Percentiles rank a stretch among this genome's conserved stretches.
These are phyloP conservation scores for Huntiella omanensis DNA, from an alignment of 2,329 filamentous ascomycete genomes.

Conservation along the genomic window DNA sequence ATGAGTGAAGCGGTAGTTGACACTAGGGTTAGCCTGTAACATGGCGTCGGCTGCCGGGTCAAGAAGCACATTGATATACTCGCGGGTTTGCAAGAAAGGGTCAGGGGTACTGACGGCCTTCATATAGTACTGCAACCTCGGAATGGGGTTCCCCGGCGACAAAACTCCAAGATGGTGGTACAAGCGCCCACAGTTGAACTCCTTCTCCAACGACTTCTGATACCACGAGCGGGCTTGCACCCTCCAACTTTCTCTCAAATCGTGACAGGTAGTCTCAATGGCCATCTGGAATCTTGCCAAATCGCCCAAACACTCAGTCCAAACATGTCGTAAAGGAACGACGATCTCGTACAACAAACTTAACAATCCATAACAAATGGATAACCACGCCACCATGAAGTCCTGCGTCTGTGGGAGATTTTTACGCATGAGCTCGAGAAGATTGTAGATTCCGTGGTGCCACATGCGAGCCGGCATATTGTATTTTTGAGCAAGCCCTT, in stretches of 20 bases:
- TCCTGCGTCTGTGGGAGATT: slow-evolving; percentile 60
- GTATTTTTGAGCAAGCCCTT: slow-evolving; percentile 57
- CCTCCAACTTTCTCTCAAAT: slow-evolving; percentile 65
- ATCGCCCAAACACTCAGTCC: slow-evolving; percentile 87
- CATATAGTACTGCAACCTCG: slow-evolving; percentile 54
- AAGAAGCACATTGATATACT: slow-evolving; percentile 53
- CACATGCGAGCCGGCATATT: slow-evolving; percentile 89
- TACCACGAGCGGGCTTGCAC: slow-evolving; percentile 71
- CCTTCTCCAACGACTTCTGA: slow-evolving; percentile 57
- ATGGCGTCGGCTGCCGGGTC: slow-evolving; percentile 25
- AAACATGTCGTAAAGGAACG: slow-evolving; percentile 64
- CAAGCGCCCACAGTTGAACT: slow-evolving; percentile 55
- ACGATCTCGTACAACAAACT: slow-evolving; percentile 73
- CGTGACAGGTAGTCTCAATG: slow-evolving; percentile 64
- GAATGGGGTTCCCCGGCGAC: slow-evolving; percentile 47
- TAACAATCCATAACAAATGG: slow-evolving; percentile 79
- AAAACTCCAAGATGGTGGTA: slow-evolving; percentile 80
- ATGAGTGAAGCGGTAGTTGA: no score
- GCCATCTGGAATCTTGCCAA: slow-evolving; percentile 73
- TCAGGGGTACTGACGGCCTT: slow-evolving; percentile 51
- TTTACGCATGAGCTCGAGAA: slow-evolving; percentile 58
- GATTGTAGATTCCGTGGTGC: slow-evolving; percentile 77
- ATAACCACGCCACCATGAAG: slow-evolving; percentile 83
- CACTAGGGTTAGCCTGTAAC: no score
- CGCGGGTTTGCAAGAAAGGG: slow-evolving; percentile 47